phyloP scores from a whole-genome alignment of 352 stramenopile genomes.

The Pythium aristosporum region DNA sequence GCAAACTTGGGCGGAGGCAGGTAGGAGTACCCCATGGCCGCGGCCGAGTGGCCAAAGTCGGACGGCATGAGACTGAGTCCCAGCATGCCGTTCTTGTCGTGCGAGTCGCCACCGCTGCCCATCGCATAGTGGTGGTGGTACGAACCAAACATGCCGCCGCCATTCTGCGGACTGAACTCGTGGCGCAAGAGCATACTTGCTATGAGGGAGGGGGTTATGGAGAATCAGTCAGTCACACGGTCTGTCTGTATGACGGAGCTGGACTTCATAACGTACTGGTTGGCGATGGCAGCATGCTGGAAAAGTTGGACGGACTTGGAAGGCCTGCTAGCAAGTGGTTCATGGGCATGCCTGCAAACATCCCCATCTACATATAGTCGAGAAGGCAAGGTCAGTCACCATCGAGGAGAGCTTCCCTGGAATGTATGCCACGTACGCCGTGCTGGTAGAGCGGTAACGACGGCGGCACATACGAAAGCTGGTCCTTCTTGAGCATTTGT shows the following conservation, averaged over 20 bases:
- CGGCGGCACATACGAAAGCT: conserved; percentile 62
- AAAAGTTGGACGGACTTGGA: conserved; percentile 69
- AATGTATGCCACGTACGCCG: conserved; percentile 34
- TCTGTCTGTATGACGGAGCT: not conserved
- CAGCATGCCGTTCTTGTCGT: conserved; percentile 58
- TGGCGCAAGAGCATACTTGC: conserved; percentile 74
- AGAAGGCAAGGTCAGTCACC: not conserved
- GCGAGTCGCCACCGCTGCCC: conserved; percentile 28
- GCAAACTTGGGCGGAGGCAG: conserved; percentile 6
- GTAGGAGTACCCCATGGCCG: conserved; percentile 8
- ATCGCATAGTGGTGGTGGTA: conserved; percentile 45
- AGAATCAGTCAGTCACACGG: not conserved
- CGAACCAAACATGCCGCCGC: conserved; percentile 37
- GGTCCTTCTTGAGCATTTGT: conserved; percentile 77
- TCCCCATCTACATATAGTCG: conserved; percentile 46
- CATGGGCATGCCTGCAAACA: conserved; percentile 53
- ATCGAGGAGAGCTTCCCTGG: not conserved
- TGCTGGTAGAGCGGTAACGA: conserved; percentile 70
- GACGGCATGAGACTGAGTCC: conserved; percentile 64
- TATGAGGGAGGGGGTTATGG: conserved; percentile 11
- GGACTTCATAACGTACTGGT: conserved; percentile 48
- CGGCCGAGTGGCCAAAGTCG: conserved; percentile 42
- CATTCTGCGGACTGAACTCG: conserved; percentile 71
- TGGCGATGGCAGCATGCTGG: conserved; percentile 71
- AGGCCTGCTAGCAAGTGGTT: conserved; percentile 65